A percentile compares a stretch with the other conserved stretches of the same genome.
Evolutionary conservation across 768 basidiomycete genomes (phyloP).

Genomic region (Pisolithus albus): DNA sequence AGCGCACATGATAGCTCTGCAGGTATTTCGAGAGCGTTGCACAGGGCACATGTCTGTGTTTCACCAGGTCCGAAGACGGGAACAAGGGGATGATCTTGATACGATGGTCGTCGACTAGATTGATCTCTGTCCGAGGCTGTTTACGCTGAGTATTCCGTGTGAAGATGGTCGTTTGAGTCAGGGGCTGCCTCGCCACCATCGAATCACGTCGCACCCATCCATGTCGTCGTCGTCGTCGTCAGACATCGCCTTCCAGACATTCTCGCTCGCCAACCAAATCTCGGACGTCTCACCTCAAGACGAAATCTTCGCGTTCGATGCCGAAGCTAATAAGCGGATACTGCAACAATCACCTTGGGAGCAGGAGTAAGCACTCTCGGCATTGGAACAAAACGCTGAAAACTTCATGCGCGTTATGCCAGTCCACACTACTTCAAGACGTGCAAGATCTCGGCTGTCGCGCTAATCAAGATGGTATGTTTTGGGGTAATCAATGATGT

Average conservation of each 20-base stretch:
- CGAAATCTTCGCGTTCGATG: conserved; percentile 72
- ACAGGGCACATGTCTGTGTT: no score
- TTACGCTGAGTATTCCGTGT: no score
- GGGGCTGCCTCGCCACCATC: no score
- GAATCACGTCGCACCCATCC: background rate
- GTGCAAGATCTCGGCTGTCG: conserved; percentile 93
- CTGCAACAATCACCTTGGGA: conserved; percentile 75
- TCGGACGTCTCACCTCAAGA: conserved; percentile 67
- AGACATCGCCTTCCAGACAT: conserved; percentile 63
- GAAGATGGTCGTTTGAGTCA: no score
- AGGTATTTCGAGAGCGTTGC: no score
- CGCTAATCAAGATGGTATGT: conserved; percentile 88
- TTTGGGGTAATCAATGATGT: background rate
- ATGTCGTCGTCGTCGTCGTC: conserved; percentile 28
- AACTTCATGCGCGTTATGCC: background rate
- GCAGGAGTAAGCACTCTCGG: conserved; percentile 55
- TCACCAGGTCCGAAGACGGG: no score
- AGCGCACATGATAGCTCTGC: no score
- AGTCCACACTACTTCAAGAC: conserved; percentile 79
- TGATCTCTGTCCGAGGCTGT: no score
- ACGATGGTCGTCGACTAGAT: no score
- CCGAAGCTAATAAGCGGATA: conserved; percentile 57
- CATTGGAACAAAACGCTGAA: conserved; percentile 1
- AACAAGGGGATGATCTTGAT: no score
- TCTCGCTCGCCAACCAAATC: conserved; percentile 66